Evolutionary conservation across 2,329 filamentous ascomycete genomes (phyloP), one percentile per base, ranked within the genome.

Genomic region (Aureobasidium sp.): DNA sequence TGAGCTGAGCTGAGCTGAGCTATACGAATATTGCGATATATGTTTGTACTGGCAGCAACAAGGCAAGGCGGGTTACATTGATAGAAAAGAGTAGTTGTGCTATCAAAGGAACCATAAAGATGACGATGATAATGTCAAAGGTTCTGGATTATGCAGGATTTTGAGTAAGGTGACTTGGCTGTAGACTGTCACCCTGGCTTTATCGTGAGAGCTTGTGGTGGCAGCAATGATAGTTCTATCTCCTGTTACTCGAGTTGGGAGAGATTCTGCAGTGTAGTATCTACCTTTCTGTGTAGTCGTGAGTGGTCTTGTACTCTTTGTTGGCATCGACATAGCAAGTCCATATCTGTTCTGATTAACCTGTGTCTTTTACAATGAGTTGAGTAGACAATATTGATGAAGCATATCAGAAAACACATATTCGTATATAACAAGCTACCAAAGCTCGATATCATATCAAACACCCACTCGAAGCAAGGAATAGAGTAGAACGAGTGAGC

Each of bases 381-480:
- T 31, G 25, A 20, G 17, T 41, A 11, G 15, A 55, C 29, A 20
- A 31, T 55, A 37, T 31, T 15, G 17, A 29, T 15, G 15, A 42
- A 42, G 36, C 51, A 42, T 42, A 31, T 31, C 15, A n/a, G 8
- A 42, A 55, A 42, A n/a, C 22, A 6, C 2, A 31, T 41, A 42
- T 55, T 31, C 34, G 20, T 9, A 2, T 6, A 27, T 39, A 39
- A 3, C 5, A 27, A 1, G 14, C 1, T 34, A 29, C 20, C 3
- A 3, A 55, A 55, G 37, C 51, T 20, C 3, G 9, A n/a, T 39
- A 39, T 12, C 2, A 11, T 5, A 7, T 2, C 9, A 36, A 7
- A 1, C 2, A 22, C 1, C 9, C 2, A 11, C 7, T n/a, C 11
- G 12, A 0, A 17, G 3, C 14, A 17, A 1, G 22, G 7, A 15